phyloP scores from a whole-genome alignment of 2,329 filamentous ascomycete genomes.

The Alternaria solani region DNA sequence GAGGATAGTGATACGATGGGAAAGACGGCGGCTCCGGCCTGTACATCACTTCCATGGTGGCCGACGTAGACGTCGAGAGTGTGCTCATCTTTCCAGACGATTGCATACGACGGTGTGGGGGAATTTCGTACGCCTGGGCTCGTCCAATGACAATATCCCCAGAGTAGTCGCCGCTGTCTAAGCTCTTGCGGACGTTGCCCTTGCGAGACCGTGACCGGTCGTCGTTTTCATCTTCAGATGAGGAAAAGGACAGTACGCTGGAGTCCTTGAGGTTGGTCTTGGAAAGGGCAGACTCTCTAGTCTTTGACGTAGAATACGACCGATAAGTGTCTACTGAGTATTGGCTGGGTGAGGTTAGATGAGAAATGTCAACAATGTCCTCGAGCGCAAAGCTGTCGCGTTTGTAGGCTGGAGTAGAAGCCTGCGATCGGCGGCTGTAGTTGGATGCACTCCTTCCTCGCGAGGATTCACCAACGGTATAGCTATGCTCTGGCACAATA shows the following conservation, averaged over 20 bases:
- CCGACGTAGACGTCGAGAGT: conserved; percentile 45
- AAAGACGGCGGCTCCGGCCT: conserved; percentile 37
- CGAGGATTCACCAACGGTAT: conserved; percentile 30
- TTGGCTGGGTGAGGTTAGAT: conserved; percentile 42
- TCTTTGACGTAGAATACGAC: conserved; percentile 39
- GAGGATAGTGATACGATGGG: conserved; percentile 27
- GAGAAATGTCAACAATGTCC: conserved; percentile 31
- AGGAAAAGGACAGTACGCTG: conserved; percentile 53
- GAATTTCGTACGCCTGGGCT: conserved; percentile 49
- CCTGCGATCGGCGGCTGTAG: conserved; percentile 23
- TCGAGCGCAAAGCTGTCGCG: conserved; percentile 34
- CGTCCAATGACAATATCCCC: conserved; percentile 49
- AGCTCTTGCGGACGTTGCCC: conserved; percentile 41
- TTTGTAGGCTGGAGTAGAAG: conserved; percentile 21
- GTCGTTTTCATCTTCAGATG: conserved; percentile 50
- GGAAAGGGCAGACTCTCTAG: conserved; percentile 45
- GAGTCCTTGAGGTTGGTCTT: conserved; percentile 48
- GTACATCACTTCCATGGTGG: conserved; percentile 53
- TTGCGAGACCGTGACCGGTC: conserved; percentile 19
- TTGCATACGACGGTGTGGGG: conserved; percentile 32
- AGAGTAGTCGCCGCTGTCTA: conserved; percentile 44
- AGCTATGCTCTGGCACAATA: conserved; percentile 25
- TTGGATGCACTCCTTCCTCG: conserved; percentile 10
- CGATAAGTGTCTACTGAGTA: conserved; percentile 39
- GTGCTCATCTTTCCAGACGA: conserved; percentile 46